Evolutionary conservation across 495 filamentous ascomycete genomes (phyloP), one percentile per base, ranked within the genome.

Genomic region (Clohesyomyces aquaticus): DNA sequence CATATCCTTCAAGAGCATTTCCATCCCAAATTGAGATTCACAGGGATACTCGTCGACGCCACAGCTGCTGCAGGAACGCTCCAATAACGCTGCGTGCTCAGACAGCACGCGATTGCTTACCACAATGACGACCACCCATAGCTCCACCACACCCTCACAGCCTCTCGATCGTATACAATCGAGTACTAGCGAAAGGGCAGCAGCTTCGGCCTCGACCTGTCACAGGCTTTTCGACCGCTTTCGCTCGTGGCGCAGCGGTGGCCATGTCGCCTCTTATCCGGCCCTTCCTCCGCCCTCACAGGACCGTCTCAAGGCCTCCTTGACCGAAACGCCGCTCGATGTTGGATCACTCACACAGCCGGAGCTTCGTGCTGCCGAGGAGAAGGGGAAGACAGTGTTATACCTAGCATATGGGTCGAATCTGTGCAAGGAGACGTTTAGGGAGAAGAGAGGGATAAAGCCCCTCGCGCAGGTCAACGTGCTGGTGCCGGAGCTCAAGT

Each of bases 401-500:
- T 98, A 98, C 77, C 85, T 98, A 11, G 94, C 94, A 41, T 98
- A 98, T 68, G 94, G 94, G 64, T 96, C 92, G 51, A 98, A 98
- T 73, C 83, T 98, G 58, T 82, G 78, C 53, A 80, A 86, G 18
- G 73, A 87, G 69, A 91, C 88, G 0, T 96, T 98, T 73, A 81
- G 83, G 26, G 90, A 87, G 48, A 75, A 66, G 28, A 86, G 92
- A 12, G 87, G 87, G 62, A 91, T 98, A 71, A 83, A 81, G 8
- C 94, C 94, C 0, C 71, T 97, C 10, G 89, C 88, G 46, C 80
- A 87, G 59, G 73, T 93, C 66, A 88, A 89, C 70, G 94, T 96
- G 18, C 80, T 86, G 4, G 90, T 91, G 16, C 94, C 94, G 0
- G 78, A 81, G 3, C 83, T 97, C 19, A 77, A 80, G 32, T 77